Conservation (phyloP, 2,329 filamentous ascomycete species). For the Lasiodiplodia hormozganensis region DNA sequence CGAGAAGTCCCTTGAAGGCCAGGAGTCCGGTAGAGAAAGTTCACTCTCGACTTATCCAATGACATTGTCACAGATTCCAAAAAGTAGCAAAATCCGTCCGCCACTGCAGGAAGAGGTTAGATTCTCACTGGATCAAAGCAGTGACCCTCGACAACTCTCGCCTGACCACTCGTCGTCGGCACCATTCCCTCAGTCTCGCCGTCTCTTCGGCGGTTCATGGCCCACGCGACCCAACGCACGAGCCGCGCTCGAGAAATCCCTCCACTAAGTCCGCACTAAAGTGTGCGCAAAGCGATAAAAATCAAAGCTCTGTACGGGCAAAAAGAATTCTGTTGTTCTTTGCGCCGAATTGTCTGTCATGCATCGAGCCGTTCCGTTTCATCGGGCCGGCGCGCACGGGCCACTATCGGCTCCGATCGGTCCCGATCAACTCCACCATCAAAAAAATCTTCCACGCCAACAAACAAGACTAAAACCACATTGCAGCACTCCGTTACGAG, state of each 20-base stretch:
- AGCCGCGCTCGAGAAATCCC: background rate
- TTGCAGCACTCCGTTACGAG: background rate
- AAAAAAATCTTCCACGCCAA: constrained; percentile 4
- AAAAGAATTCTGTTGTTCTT: no score
- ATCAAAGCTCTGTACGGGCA: no score
- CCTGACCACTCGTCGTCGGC: background rate
- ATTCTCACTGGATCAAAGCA: background rate
- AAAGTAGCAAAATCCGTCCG: background rate
- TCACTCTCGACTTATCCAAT: background rate
- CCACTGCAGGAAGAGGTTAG: background rate
- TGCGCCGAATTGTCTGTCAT: no score
- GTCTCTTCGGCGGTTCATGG: background rate
- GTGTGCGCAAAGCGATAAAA: background rate
- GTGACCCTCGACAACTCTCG: background rate
- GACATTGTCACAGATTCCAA: background rate
- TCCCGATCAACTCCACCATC: no score
- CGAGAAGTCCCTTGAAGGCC: no score
- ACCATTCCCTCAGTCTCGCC: background rate
- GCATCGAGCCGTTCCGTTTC: no score
- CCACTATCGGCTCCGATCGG: no score
- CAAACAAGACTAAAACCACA: background rate
- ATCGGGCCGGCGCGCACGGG: no score
- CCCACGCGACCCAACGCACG: constrained; percentile 8
- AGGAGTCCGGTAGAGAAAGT: no score
- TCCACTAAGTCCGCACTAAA: background rate